A percentile compares a stretch with the other conserved stretches of the same genome.
Evolutionary conservation across 78 protist species (phyloP).

Genomic region (Planoprotostelium fungivorum): DNA sequence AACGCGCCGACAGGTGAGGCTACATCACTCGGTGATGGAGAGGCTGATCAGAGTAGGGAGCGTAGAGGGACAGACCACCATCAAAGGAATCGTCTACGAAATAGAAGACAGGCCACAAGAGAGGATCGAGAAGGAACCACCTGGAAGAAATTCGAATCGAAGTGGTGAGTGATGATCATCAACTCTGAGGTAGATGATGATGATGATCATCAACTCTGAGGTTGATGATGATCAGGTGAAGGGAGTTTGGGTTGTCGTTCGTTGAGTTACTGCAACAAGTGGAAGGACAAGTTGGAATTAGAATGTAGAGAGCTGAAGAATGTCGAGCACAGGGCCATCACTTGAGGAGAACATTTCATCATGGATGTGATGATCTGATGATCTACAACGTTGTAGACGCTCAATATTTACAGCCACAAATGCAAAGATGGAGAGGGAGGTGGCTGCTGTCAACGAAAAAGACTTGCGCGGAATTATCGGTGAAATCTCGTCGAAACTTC

Average conservation of each 20-base stretch:
- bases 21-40: not conserved
- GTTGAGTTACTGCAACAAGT: not conserved
- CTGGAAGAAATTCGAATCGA: not conserved
- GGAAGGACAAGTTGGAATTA: not conserved
- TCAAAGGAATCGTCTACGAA: not conserved
- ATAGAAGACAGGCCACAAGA: not conserved
- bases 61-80: not conserved
- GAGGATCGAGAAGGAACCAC: not conserved
- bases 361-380: too few species aligned
- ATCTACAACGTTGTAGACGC: not conserved
- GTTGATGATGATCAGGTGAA: not conserved
- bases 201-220: too few species aligned
- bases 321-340: not conserved
- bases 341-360: too few species aligned
- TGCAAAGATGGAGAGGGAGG: not conserved
- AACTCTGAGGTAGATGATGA: too few species aligned
- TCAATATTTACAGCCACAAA: not conserved
- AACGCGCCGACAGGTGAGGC: not conserved
- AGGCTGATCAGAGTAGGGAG: too few species aligned
- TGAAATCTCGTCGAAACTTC: too few species aligned
- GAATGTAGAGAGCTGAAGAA: not conserved
- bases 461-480: not conserved
- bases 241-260: not conserved
- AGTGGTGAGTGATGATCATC: not conserved
- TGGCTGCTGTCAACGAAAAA: not conserved